Base-by-base conservation (phyloP, 192 early-diverging fungal species). In the Lobosporangium transversale region DNA sequence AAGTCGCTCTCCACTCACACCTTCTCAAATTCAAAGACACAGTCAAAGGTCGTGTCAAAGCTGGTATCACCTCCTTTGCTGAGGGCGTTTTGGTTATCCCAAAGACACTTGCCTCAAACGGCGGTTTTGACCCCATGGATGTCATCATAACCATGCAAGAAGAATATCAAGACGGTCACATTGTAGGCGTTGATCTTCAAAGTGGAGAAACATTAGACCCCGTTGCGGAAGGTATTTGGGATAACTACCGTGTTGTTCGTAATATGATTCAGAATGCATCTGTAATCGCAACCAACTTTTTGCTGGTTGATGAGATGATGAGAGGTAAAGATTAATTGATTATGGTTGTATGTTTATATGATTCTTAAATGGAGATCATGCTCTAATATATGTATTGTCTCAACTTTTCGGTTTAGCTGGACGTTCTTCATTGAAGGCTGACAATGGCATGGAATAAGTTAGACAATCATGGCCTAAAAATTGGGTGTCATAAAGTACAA, bases 231-330 rank as follows among this genome's bases (percentile, higher is more conserved):
- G 98, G 98, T 47, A 94, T 99, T 58, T 98, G 94, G 94, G 95
- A 98, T 80, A 98, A 98, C 86, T 98, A 98, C 87, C 92, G 97
- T 43, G 98, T 99, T 44, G 85, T 95, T 61, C 88, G 95, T 33
- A 94, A 98, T 79, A 91, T 98, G 93, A 85, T 99, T 53, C 93
- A 98, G 79, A 56, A 26, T 70, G 89, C 90, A 62, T 87, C 98
- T 43, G 97, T 98, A n/a, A 98, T 99, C 82, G 96, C 96, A 4
- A 93, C 92, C 68, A 99, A 99, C 83, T 89, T 99, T 76, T 85
- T 99, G 62, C 85, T 98, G 24, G 97, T 99, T 1, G 98, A 99
- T 83, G 97, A 98, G 83, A 97, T 99, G 85, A 95, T 99, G 95
- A 86, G 95, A 44, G 92, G 66, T 87, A 35, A 87, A 84, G 21